phyloP scores from a whole-genome alignment of 306 rosid species.

The Biancaea sappan region DNA sequence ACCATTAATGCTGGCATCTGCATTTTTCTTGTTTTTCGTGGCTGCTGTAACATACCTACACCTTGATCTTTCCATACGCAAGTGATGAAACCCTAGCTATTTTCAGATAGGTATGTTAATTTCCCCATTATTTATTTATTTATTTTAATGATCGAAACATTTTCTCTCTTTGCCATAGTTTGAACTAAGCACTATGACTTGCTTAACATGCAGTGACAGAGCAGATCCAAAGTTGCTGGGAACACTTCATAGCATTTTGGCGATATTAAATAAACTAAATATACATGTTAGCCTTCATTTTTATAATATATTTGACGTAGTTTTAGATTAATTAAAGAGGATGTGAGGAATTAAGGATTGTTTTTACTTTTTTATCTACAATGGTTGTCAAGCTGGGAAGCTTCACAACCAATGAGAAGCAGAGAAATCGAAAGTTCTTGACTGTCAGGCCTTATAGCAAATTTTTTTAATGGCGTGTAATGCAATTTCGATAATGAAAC shows the following conservation, averaged over 20 bases:
- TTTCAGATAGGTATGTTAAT: constrained; percentile 46
- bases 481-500: neutral
- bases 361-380: neutral
- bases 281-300: neutral
- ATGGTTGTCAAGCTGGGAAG: neutral
- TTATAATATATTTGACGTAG: neutral
- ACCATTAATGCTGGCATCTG: constrained; percentile 82
- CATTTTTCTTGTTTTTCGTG: constrained; percentile 75
- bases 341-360: constrained; percentile 2
- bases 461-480: neutral
- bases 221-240: constrained; percentile 34
- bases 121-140: neutral
- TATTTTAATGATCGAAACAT: neutral
- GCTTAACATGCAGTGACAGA: constrained; percentile 36
- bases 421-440: neutral
- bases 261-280: neutral
- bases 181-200: constrained; percentile 24
- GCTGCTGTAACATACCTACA: constrained; percentile 79
- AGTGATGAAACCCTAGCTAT: constrained; percentile 46
- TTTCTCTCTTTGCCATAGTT: constrained; percentile 9
- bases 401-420: neutral
- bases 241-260: constrained; percentile 28
- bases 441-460: neutral
- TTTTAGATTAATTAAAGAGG: neutral
- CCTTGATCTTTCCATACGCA: constrained; percentile 79